Evolutionary conservation across 2,329 filamentous ascomycete genomes (phyloP).

Genomic region (Sphaerulina vaccinii): DNA sequence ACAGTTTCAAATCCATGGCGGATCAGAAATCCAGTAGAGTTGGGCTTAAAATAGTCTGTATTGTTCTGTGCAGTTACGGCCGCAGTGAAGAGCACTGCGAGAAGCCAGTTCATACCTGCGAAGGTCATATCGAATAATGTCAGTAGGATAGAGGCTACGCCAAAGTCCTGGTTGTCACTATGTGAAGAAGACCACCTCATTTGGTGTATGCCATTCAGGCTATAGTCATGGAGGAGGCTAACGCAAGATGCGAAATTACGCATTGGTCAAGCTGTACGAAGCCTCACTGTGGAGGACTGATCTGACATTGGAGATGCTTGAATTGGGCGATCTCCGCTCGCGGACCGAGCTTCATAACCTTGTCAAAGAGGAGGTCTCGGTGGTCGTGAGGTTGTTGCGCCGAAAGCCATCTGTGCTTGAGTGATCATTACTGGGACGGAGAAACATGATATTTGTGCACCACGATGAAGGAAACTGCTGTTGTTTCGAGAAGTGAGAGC

Average conservation of each 20-base stretch:
- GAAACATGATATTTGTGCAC: too few species aligned
- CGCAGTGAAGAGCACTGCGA: not conserved
- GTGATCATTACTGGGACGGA: too few species aligned
- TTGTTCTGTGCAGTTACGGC: not conserved
- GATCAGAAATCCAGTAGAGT: conserved; percentile 36
- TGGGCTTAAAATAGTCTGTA: conserved; percentile 24
- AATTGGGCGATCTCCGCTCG: not conserved
- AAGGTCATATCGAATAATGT: not conserved
- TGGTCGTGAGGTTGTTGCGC: not conserved
- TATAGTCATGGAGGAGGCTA: too few species aligned
- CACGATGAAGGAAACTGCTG: too few species aligned
- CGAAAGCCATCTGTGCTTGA: too few species aligned
- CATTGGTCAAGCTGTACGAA: not conserved
- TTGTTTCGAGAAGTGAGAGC: too few species aligned
- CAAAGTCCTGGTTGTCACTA: not conserved
- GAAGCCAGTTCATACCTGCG: not conserved
- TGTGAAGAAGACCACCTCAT: not conserved
- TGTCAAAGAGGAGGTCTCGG: not conserved
- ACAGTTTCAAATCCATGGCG: conserved; percentile 43
- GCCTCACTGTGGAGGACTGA: too few species aligned
- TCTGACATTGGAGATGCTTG: not conserved
- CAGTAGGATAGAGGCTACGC: not conserved
- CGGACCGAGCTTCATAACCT: not conserved
- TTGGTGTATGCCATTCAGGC: not conserved
- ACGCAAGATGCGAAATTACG: too few species aligned